These are phyloP conservation scores for Tolypocladium inflatum DNA, from an alignment of 2,329 filamentous ascomycete species.

Conservation along the genomic window DNA sequence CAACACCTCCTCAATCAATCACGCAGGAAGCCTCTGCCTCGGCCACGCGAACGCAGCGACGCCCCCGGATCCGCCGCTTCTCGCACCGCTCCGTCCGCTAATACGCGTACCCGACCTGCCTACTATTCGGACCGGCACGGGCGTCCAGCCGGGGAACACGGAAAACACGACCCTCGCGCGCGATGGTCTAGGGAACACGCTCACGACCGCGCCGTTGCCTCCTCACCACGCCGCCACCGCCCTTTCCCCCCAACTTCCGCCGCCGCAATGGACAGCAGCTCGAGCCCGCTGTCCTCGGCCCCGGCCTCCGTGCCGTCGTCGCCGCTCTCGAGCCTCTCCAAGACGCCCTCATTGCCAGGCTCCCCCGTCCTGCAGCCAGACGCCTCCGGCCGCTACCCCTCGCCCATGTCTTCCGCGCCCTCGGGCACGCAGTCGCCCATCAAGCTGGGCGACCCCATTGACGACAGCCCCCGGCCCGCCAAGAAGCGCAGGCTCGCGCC, in stretches of 20 bases:
- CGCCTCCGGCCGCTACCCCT: conserved; percentile 38
- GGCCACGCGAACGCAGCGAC: not conserved
- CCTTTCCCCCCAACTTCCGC: not conserved
- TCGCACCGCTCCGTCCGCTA: not conserved
- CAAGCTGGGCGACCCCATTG: conserved; percentile 30
- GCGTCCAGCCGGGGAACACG: not conserved
- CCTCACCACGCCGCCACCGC: not conserved
- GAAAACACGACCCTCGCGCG: not conserved
- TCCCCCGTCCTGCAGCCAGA: conserved; percentile 30
- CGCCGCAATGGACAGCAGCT: conserved; percentile 12
- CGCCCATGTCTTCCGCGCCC: conserved; percentile 35
- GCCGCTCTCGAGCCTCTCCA: conserved; percentile 40
- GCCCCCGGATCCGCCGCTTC: not conserved
- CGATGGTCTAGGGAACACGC: not conserved
- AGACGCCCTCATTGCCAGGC: conserved; percentile 41
- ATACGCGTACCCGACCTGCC: not conserved
- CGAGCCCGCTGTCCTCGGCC: conserved; percentile 20
- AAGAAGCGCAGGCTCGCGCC: conserved; percentile 65
- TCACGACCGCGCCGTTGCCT: not conserved
- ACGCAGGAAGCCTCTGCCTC: not conserved
- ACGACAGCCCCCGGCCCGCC: conserved; percentile 56
- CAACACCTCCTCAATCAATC: not conserved
- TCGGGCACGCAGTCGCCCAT: conserved; percentile 43
- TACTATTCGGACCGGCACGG: not conserved
- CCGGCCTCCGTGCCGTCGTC: conserved; percentile 24